Conservation (phyloP, 495 filamentous ascomycete genomes). For the Schizothecium vesticola region DNA sequence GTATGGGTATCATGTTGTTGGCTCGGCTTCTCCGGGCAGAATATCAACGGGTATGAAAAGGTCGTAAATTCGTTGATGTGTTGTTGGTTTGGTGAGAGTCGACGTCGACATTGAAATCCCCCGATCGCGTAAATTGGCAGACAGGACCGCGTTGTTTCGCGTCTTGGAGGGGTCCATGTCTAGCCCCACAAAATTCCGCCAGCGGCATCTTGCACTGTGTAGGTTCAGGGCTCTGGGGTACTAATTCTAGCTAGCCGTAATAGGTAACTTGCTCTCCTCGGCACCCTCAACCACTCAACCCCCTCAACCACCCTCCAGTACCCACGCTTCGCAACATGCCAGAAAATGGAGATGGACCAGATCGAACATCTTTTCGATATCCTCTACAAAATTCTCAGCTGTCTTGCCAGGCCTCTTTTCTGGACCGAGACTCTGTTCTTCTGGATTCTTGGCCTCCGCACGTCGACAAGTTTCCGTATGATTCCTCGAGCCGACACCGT, state of each 20-base stretch:
- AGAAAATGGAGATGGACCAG: not conserved
- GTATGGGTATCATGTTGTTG: conserved; percentile 25
- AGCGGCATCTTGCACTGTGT: conserved; percentile 11
- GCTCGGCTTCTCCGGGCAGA: not conserved
- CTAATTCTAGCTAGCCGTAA: not conserved
- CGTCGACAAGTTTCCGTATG: not conserved
- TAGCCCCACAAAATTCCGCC: conserved; percentile 5
- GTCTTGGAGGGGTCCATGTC: conserved; percentile 23
- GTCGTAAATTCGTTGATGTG: not conserved
- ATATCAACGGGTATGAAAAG: not conserved
- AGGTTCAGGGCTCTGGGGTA: not conserved
- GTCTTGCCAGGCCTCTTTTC: not conserved
- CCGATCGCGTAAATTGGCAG: conserved; percentile 29
- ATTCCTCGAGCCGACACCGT: not conserved
- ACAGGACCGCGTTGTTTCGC: conserved; percentile 19
- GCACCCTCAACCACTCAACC: not conserved
- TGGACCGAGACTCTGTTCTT: not conserved
- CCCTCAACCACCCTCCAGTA: too few relatives aligned
- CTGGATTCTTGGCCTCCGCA: not conserved
- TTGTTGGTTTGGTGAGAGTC: not conserved
- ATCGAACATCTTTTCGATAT: not conserved
- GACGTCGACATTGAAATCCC: not conserved
- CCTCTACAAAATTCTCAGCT: not conserved
- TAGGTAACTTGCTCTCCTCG: not conserved
- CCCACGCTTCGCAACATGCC: not conserved